These are phyloP conservation scores for Cadophora sp. DNA, from an alignment of 2,329 filamentous ascomycete species.

Conservation along the genomic window DNA sequence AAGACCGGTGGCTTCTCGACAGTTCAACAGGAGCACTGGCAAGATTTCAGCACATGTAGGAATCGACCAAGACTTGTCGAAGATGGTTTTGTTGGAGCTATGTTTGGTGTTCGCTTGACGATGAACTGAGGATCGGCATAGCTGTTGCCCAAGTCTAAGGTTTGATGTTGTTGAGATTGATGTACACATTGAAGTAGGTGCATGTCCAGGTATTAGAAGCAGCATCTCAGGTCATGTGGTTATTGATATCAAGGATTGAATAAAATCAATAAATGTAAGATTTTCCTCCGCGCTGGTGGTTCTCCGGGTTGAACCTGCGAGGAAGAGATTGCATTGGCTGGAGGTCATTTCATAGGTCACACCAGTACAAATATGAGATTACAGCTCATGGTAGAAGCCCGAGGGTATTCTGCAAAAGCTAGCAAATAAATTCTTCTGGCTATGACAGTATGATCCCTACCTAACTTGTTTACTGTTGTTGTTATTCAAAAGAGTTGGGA, in stretches of 20 bases:
- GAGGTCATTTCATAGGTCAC: background rate
- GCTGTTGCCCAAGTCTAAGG: background rate
- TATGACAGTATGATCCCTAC: background rate
- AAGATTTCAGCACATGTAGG: too few species aligned
- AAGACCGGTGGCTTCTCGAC: too few species aligned
- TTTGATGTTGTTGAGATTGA: background rate
- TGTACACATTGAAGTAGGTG: background rate
- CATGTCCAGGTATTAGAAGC: too few species aligned
- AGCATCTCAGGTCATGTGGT: too few species aligned
- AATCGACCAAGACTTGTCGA: too few species aligned
- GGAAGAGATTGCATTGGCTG: background rate
- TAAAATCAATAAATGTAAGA: background rate
- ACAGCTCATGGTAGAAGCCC: background rate
- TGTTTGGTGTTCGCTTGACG: background rate
- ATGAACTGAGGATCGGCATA: background rate
- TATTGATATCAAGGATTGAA: too few species aligned
- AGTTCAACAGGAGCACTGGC: too few species aligned
- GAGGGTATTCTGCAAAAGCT: background rate
- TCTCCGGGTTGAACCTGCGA: background rate
- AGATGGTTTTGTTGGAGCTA: background rate
- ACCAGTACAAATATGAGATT: background rate
- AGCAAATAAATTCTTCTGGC: background rate
- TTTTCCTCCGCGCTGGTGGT: background rate
- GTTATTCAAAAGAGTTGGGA: background rate
- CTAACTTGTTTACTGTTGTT: background rate